These are phyloP conservation scores for Niveomyces coronatus DNA, from an alignment of 2,329 filamentous ascomycete species.

Conservation along the genomic window DNA sequence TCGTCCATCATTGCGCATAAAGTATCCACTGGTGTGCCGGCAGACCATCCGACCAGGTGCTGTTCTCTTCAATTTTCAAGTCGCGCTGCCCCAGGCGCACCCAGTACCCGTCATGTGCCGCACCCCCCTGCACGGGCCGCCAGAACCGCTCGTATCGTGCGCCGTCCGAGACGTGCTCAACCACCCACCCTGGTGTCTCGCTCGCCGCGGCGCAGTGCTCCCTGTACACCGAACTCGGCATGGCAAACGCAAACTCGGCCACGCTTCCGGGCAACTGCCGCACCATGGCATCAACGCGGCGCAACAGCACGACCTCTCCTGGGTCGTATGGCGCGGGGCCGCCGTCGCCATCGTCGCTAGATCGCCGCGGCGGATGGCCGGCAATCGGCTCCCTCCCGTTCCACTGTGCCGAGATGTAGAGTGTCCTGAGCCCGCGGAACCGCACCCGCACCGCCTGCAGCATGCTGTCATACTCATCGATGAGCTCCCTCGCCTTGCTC, in stretches of 20 bases:
- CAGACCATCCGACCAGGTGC: not conserved
- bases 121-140: slow-evolving; percentile 11
- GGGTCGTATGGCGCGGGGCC: not conserved
- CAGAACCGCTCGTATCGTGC: slow-evolving; percentile 15
- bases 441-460: slow-evolving; percentile 11
- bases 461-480: slow-evolving; percentile 11
- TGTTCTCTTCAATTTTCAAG: slow-evolving; percentile 4
- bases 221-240: slow-evolving; percentile 16
- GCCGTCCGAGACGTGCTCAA: slow-evolving; percentile 12
- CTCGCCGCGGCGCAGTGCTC: slow-evolving; percentile 11
- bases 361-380: not conserved
- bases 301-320: slow-evolving; percentile 6
- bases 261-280: slow-evolving; percentile 12
- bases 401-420: slow-evolving; percentile 15
- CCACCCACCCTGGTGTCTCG: slow-evolving; percentile 3
- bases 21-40: slow-evolving; percentile 6
- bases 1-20: slow-evolving; percentile 4
- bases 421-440: slow-evolving; percentile 11
- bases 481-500: slow-evolving; percentile 2
- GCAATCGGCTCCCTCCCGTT: not conserved
- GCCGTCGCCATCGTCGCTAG: not conserved
- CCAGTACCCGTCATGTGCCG: slow-evolving; percentile 17
- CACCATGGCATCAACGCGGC: slow-evolving; percentile 15
- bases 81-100: slow-evolving; percentile 17
- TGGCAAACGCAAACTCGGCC: slow-evolving; percentile 14